Percentiles rank a stretch among this genome's conserved stretches.
phyloP scores from a whole-genome alignment of 495 filamentous ascomycete genomes.

The Wilcoxina mikolae region DNA sequence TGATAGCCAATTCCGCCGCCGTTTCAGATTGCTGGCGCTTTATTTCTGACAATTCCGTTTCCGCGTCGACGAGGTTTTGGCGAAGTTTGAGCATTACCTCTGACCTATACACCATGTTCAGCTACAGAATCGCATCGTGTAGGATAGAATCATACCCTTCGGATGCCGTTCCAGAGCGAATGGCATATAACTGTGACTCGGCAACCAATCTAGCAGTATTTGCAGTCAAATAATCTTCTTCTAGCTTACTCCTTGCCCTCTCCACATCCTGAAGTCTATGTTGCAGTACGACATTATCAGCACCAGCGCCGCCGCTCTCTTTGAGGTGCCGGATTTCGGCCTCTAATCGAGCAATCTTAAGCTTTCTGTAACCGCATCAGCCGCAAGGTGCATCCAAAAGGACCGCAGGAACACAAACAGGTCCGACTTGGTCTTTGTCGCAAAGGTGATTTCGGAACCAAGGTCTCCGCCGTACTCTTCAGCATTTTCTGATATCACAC shows the following conservation, averaged over 20 bases:
- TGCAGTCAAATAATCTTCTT: constrained; percentile 26
- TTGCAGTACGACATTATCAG: constrained; percentile 25
- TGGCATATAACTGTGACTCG: constrained; percentile 27
- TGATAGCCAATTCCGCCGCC: constrained; percentile 23
- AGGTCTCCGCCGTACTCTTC: constrained; percentile 25
- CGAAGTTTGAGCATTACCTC: constrained; percentile 29
- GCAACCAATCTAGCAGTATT: constrained; percentile 28
- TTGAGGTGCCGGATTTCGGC: constrained; percentile 23
- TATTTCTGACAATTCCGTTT: constrained; percentile 23
- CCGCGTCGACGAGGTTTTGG: constrained; percentile 22
- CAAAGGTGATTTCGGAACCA: constrained; percentile 24
- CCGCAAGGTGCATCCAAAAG: not conserved
- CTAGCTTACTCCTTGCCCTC: constrained; percentile 25
- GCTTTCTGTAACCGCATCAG: constrained; percentile 11
- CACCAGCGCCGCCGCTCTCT: constrained; percentile 18
- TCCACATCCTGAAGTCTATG: constrained; percentile 25
- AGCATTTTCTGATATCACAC: constrained; percentile 25
- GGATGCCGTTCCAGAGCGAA: constrained; percentile 21
- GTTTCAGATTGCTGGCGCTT: constrained; percentile 23
- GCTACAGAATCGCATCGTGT: constrained; percentile 11
- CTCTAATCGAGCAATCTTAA: constrained; percentile 25
- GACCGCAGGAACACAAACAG: constrained; percentile 11
- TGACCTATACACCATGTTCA: constrained; percentile 26
- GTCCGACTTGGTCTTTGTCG: constrained; percentile 25
- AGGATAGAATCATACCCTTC: constrained; percentile 25